Base-by-base conservation (phyloP, 1,139 yeast genomes). In the Geotrichum australiense region DNA sequence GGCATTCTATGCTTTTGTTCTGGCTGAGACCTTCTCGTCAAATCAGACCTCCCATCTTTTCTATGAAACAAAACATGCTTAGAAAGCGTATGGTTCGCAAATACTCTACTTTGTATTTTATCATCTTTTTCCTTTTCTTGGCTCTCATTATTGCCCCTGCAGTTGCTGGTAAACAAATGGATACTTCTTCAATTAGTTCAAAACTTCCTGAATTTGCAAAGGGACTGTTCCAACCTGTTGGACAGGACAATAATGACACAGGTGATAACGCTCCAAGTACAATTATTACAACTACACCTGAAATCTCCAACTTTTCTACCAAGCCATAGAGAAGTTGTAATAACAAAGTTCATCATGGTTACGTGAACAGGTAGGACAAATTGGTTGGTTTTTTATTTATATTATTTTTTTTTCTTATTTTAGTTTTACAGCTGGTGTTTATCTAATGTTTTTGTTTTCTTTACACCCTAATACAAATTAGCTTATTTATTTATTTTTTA, bases 11-110 rank as follows among this genome's bases (percentile, higher is more conserved):
- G 68, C 80, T 91, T 91, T 76, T 91, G 68, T 91, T 91, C 80
- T 91, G 99, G 99, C 80, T 91, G 69, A 85, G 87, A 66, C 98
- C 98, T 50, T 81, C 94, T 49, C 83, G 94, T 70, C 96, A 91
- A 71, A 91, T 91, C 61, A 85, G 98, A 68, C 97, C 97, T 52
- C 99, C 98, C 56, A 91, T 91, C 62, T 91, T 86, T 70, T 87
- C 97, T 14, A 74, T 91, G 70, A 91, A 93, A 70, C 98, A 93
- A 70, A 93, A 94, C 52, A 82, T 87, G 70, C 79, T 93, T 65
- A 83, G 99, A 73, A 87, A 85, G 82, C 81, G 98, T 71, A 91
- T 91, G 96, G 96, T 91, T 37, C 81, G 86, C 69, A 87, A 87
- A 69, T 91, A 91, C 71, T 81, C 94, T 53, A 68, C 85, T 18